A percentile compares a stretch with the other conserved stretches of the same genome.
phyloP scores from a whole-genome alignment of 2,329 filamentous ascomycete species.

The Ophiosphaerella herpotricha region DNA sequence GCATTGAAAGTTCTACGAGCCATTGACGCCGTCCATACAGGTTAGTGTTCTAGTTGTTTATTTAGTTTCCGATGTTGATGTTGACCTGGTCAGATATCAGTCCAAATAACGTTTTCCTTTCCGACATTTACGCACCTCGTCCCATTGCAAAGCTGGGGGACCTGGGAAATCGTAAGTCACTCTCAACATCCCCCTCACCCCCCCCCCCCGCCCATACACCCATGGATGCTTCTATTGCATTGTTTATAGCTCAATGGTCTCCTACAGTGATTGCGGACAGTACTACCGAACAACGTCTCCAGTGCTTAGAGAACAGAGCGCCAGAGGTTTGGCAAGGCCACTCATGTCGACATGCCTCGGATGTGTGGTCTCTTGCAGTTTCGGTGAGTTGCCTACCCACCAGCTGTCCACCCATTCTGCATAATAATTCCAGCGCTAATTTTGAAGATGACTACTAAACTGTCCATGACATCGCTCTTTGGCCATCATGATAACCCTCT shows the following conservation, averaged over 20 bases:
- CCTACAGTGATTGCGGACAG: slow-evolving; percentile 2
- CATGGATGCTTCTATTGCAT: not conserved
- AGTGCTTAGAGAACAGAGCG: slow-evolving; percentile 4
- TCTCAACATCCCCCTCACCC: too few species aligned
- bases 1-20: not conserved
- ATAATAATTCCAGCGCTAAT: slow-evolving; percentile 3
- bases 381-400: slow-evolving; percentile 11
- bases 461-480: slow-evolving; percentile 9
- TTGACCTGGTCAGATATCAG: slow-evolving; percentile 20
- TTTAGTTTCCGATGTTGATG: not conserved
- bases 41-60: too few species aligned
- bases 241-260: not conserved
- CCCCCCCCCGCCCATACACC: too few species aligned
- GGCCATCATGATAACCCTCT: slow-evolving; percentile 21
- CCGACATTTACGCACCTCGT: slow-evolving; percentile 11
- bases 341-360: slow-evolving; percentile 19
- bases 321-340: slow-evolving; percentile 12
- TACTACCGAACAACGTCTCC: slow-evolving; percentile 10
- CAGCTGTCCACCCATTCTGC: too few species aligned
- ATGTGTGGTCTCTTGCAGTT: slow-evolving; percentile 28
- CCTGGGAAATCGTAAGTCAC: slow-evolving; percentile 17
- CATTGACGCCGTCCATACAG: not conserved
- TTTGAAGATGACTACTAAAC: slow-evolving; percentile 16
- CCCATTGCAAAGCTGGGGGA: slow-evolving; percentile 25
- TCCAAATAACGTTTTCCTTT: slow-evolving; percentile 24